Evolutionary conservation across 331 rosid genomes (phyloP).

Genomic region (Pyrus hybrid): DNA sequence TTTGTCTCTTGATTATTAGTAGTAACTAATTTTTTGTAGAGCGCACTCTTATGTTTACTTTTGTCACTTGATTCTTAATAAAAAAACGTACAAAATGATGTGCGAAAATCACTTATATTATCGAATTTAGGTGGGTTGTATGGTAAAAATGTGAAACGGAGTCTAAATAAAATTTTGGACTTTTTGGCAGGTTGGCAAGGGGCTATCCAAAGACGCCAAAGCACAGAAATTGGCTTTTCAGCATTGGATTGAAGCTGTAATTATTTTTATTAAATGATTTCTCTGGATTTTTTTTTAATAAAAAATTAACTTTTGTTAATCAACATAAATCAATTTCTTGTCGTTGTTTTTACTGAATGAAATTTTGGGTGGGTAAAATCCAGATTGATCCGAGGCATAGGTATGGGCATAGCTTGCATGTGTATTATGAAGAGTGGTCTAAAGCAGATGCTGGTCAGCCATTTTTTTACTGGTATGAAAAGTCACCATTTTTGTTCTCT

Average conservation of each 20-base stretch:
- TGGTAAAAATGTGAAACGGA: neutral
- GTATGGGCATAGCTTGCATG: constrained; percentile 82
- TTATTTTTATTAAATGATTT: constrained; percentile 1
- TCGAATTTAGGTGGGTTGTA: too few species aligned
- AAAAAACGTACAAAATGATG: too few species aligned
- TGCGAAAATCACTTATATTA: too few species aligned
- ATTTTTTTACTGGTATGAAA: constrained; percentile 75
- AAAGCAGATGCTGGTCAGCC: constrained; percentile 80
- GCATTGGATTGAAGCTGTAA: constrained; percentile 98
- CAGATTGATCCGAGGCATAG: constrained; percentile 98
- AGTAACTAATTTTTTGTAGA: too few species aligned
- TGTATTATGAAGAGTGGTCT: constrained; percentile 74
- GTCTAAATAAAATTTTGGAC: neutral
- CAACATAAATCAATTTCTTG: neutral
- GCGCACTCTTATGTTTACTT: too few species aligned
- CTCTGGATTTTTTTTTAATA: neutral
- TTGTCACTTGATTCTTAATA: too few species aligned
- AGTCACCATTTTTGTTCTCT: neutral
- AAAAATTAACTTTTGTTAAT: neutral
- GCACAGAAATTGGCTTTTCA: constrained; percentile 91
- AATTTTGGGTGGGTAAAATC: neutral
- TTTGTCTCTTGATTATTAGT: too few species aligned
- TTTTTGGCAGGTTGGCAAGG: constrained; percentile 78
- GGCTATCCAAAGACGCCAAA: constrained; percentile 70
- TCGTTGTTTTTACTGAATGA: neutral